Conservation (phyloP, 176 grass and related monocot genomes). For the Triticum dicoccoides region DNA sequence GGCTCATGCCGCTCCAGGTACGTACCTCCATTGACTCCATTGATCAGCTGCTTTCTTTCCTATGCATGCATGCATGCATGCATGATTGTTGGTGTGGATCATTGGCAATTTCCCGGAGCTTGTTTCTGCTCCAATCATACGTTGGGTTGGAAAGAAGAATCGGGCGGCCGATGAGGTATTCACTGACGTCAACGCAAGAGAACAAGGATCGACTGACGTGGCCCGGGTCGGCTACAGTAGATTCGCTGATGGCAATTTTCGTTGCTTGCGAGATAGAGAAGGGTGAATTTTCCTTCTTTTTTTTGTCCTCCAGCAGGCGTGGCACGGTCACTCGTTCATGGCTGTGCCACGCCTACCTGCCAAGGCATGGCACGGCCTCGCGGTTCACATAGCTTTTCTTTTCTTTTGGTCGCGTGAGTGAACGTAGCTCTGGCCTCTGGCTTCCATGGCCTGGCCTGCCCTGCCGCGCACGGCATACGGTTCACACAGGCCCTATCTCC, state of each 20-base stretch:
- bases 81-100: too few relatives aligned
- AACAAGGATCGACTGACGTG: neutral
- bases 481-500: neutral
- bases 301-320: neutral
- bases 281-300: neutral
- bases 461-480: neutral
- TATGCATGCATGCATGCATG: too few relatives aligned
- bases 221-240: too few relatives aligned
- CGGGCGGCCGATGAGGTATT: neutral
- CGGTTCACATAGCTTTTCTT: too few relatives aligned
- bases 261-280: neutral
- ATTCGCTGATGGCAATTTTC: neutral
- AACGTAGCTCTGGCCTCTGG: too few relatives aligned
- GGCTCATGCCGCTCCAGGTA: constrained; percentile 98
- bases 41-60: too few relatives aligned
- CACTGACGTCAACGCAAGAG: neutral
- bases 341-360: neutral
- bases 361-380: neutral
- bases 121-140: too few relatives aligned
- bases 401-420: too few relatives aligned
- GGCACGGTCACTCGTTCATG: neutral
- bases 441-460: neutral
- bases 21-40: neutral
- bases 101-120: too few relatives aligned
- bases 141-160: neutral